These are phyloP conservation scores for Lotus japonicus DNA, from an alignment of 306 rosid genomes.

Conservation along the genomic window DNA sequence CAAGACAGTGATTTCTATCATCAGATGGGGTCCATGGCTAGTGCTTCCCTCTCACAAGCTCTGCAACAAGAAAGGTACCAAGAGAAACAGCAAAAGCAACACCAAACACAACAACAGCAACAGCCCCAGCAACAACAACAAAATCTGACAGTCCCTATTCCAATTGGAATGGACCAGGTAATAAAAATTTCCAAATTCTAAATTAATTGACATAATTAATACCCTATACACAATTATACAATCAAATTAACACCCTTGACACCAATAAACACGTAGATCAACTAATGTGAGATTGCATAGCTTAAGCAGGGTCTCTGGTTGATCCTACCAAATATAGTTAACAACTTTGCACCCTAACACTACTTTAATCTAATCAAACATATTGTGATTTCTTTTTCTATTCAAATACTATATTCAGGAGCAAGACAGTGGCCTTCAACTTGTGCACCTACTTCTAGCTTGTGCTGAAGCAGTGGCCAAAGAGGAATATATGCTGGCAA, in stretches of 20 bases:
- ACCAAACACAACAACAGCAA: not conserved
- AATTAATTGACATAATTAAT: not conserved
- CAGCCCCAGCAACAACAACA: conserved; percentile 33
- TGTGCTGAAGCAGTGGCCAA: conserved; percentile 92
- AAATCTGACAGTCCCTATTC: conserved; percentile 41
- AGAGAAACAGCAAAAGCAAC: conserved; percentile 37
- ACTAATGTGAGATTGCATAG: too few relatives aligned
- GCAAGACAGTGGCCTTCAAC: conserved; percentile 89
- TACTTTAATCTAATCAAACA: not conserved
- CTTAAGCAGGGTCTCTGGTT: too few relatives aligned
- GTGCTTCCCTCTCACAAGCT: conserved; percentile 52
- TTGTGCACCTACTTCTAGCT: conserved; percentile 87
- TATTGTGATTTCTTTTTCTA: not conserved
- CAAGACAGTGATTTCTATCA: conserved; percentile 41
- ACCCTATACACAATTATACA: not conserved
- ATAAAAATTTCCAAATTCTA: not conserved
- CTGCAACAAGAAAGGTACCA: conserved; percentile 54
- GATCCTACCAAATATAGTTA: too few relatives aligned
- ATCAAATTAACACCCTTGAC: not conserved
- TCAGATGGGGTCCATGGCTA: conserved; percentile 34
- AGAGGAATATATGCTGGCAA: conserved; percentile 83
- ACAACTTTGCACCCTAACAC: too few relatives aligned
- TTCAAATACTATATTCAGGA: conserved; percentile 31
- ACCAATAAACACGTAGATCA: too few relatives aligned
- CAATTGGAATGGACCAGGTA: conserved; percentile 58